phyloP scores from a whole-genome alignment of 345 rosid species.

The Abelmoschus esculentus region DNA sequence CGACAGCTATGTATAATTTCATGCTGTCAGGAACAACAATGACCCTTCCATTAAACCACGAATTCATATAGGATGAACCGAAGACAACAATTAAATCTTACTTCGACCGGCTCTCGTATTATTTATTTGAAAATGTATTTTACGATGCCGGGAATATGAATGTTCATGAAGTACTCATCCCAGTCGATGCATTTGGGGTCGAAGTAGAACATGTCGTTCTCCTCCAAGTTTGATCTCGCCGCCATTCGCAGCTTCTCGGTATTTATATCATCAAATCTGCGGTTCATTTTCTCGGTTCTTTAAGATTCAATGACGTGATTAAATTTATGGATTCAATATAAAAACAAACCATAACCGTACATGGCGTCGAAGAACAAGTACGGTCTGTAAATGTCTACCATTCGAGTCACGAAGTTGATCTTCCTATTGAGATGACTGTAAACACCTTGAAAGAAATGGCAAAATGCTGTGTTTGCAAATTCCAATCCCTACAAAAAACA shows the following conservation, averaged over 20 bases:
- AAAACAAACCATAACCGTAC: no score
- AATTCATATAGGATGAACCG: neutral
- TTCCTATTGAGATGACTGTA: slow-evolving; percentile 38
- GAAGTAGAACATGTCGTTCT: slow-evolving; percentile 9
- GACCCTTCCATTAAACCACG: neutral
- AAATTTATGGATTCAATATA: neutral
- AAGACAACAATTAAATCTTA: neutral
- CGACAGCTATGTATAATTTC: slow-evolving; percentile 5
- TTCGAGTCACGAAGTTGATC: slow-evolving; percentile 46
- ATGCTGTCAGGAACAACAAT: neutral
- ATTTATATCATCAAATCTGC: slow-evolving; percentile 21
- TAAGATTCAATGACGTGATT: neutral
- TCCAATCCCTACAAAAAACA: slow-evolving; percentile 30
- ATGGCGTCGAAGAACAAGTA: slow-evolving; percentile 66
- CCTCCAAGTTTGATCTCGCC: slow-evolving; percentile 5
- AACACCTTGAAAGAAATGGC: slow-evolving; percentile 31
- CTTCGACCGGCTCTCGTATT: neutral
- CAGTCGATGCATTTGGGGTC: slow-evolving; percentile 17
- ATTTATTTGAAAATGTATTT: slow-evolving; percentile 5
- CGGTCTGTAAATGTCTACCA: slow-evolving; percentile 70
- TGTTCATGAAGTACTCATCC: slow-evolving; percentile 13
- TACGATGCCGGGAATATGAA: slow-evolving; percentile 13
- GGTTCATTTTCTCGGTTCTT: neutral
- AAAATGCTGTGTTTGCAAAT: slow-evolving; percentile 41
- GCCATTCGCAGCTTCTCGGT: slow-evolving; percentile 19